These are phyloP conservation scores for Pilasporangium apinafurcum DNA, from an alignment of 352 stramenopile genomes.

Conservation along the genomic window DNA sequence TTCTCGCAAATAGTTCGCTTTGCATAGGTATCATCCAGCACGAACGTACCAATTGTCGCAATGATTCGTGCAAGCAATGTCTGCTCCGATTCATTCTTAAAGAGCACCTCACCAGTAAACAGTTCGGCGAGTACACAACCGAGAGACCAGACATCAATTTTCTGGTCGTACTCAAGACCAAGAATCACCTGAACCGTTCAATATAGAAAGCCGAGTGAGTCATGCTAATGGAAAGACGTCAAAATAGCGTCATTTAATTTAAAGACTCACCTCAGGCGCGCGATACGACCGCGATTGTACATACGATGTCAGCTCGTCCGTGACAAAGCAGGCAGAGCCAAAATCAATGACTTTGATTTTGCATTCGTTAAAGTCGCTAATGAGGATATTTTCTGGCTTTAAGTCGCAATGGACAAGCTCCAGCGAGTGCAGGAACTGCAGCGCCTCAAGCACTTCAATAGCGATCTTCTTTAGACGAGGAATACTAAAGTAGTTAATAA, in stretches of 20 bases:
- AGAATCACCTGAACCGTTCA: constrained; percentile 84
- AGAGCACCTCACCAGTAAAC: constrained; percentile 84
- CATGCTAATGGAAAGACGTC: too few species aligned
- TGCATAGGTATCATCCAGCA: not conserved
- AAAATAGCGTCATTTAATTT: constrained; percentile 4
- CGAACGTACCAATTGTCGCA: constrained; percentile 45
- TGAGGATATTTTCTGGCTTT: constrained; percentile 98
- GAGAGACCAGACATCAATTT: constrained; percentile 89
- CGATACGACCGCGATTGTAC: constrained; percentile 98
- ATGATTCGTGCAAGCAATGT: constrained; percentile 92
- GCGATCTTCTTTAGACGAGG: constrained; percentile 90
- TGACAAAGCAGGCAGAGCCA: constrained; percentile 93
- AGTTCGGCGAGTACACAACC: constrained; percentile 86
- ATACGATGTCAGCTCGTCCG: constrained; percentile 95
- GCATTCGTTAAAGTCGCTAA: constrained; percentile 85
- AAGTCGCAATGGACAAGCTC: constrained; percentile 97
- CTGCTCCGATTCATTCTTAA: constrained; percentile 85
- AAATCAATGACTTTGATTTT: constrained; percentile 98
- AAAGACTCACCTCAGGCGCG: constrained; percentile 89
- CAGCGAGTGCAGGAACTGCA: constrained; percentile 85
- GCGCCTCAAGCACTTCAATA: constrained; percentile 92
- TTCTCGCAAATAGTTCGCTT: not conserved
- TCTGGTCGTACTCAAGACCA: constrained; percentile 85
- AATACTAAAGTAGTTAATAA: constrained; percentile 94
- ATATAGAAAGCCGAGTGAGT: not conserved